phyloP scores from a whole-genome alignment of 768 basidiomycete genomes.

The Hericium rajendrae region DNA sequence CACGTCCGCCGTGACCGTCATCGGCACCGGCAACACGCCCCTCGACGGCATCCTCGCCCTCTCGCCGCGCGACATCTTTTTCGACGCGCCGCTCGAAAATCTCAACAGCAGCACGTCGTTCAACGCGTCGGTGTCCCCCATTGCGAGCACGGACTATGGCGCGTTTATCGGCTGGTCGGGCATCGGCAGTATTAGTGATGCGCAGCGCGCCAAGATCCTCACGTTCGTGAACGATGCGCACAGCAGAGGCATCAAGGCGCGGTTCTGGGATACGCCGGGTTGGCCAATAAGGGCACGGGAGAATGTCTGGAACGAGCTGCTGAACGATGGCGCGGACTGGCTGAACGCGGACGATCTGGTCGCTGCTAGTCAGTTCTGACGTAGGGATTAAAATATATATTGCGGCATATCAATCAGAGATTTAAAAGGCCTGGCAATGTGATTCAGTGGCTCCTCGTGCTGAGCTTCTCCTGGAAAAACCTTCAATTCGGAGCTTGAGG shows the following conservation, averaged over 20 bases:
- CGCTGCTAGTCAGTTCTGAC: slow-evolving; percentile 27
- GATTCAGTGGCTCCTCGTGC: no score
- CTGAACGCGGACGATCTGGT: slow-evolving; percentile 44
- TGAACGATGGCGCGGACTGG: slow-evolving; percentile 39
- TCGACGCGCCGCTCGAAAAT: slow-evolving; percentile 39
- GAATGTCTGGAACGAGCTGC: slow-evolving; percentile 34
- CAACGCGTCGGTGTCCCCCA: slow-evolving; percentile 32
- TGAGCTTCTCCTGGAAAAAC: no score
- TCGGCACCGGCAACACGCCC: slow-evolving; percentile 45
- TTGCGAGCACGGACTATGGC: slow-evolving; percentile 42
- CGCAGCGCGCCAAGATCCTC: slow-evolving; percentile 29
- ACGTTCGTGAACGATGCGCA: slow-evolving; percentile 36
- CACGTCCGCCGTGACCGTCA: slow-evolving; percentile 29
- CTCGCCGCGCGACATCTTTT: slow-evolving; percentile 39
- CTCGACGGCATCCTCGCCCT: slow-evolving; percentile 35
- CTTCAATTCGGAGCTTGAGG: no score
- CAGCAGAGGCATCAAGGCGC: slow-evolving; percentile 31
- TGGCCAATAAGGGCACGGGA: slow-evolving; percentile 36
- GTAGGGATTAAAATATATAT: not conserved
- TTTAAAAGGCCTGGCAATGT: no score
- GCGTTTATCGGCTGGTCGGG: slow-evolving; percentile 22
- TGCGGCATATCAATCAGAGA: no score
- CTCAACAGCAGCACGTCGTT: slow-evolving; percentile 25
- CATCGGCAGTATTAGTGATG: slow-evolving; percentile 31
- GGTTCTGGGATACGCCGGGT: slow-evolving; percentile 46